phyloP scores from a whole-genome alignment of 306 rosid species.

The Styphnolobium japonicum region DNA sequence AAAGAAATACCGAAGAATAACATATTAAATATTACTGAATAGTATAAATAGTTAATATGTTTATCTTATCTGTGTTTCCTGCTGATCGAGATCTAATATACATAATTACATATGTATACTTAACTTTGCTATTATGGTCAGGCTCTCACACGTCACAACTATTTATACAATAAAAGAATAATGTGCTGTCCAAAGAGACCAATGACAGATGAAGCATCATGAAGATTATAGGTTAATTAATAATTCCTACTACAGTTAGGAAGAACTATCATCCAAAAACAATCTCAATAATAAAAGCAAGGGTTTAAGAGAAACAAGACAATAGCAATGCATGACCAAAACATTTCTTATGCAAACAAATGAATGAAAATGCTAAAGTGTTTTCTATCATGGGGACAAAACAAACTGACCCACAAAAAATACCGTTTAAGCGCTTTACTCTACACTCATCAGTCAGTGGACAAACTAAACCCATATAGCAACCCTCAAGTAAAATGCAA shows the following conservation, averaged over 20 bases:
- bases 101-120: too few relatives aligned
- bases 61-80: neutral
- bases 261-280: neutral
- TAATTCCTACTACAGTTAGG: neutral
- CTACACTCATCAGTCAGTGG: neutral
- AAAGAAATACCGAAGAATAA: neutral
- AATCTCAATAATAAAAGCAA: neutral
- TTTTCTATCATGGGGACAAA: neutral
- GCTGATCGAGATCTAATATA: neutral
- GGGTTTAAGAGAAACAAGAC: neutral
- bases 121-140: neutral
- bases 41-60: neutral
- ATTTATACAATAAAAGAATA: neutral
- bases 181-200: neutral
- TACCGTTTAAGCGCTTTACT: neutral
- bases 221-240: neutral
- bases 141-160: neutral
- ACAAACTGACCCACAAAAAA: neutral
- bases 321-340: neutral
- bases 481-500: too few relatives aligned
- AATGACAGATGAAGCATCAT: neutral
- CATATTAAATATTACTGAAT: neutral
- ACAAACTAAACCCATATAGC: too few relatives aligned
- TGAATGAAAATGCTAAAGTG: neutral
- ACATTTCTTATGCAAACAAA: neutral